Evolutionary conservation across 1,284 basidiomycete genomes (phyloP).

Genomic region (Cryptococcus amylolentus): DNA sequence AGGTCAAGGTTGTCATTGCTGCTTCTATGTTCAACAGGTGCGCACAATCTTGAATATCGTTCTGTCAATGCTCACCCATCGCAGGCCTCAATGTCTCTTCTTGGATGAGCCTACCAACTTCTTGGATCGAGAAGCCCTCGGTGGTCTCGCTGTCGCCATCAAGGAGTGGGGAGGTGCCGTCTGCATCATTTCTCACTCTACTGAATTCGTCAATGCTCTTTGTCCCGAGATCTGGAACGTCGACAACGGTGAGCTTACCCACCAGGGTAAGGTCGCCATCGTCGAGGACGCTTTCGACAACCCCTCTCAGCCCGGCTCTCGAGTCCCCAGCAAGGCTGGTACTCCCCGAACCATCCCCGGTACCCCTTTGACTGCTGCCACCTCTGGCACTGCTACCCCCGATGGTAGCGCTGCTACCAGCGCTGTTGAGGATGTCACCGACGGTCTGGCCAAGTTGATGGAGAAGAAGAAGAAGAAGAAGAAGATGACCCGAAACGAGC

Average conservation of each 20-base stretch:
- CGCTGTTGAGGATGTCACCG: slow-evolving; percentile 51
- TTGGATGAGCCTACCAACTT: slow-evolving; percentile 96
- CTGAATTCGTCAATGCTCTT: slow-evolving; percentile 80
- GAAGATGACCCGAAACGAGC: slow-evolving; percentile 82
- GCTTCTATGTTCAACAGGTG: slow-evolving; percentile 89
- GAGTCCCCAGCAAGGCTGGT: slow-evolving; percentile 43
- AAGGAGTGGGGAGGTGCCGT: slow-evolving; percentile 95
- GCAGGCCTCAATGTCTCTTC: slow-evolving; percentile 47
- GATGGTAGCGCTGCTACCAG: slow-evolving; percentile 44
- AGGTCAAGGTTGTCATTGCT: slow-evolving; percentile 95
- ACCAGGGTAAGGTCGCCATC: slow-evolving; percentile 79
- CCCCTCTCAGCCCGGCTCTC: slow-evolving; percentile 39
- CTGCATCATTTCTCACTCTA: slow-evolving; percentile 94
- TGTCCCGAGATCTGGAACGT: slow-evolving; percentile 62
- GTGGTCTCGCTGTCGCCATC: slow-evolving; percentile 93
- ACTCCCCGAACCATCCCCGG: slow-evolving; percentile 40
- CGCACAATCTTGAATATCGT: slow-evolving; percentile 8
- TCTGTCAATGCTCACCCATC: not conserved
- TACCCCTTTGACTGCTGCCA: slow-evolving; percentile 48
- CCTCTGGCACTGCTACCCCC: slow-evolving; percentile 37
- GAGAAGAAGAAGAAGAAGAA: slow-evolving; percentile 73
- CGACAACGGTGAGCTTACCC: slow-evolving; percentile 62
- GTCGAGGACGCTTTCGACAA: slow-evolving; percentile 70
- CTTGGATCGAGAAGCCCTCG: slow-evolving; percentile 61
- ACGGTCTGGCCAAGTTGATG: slow-evolving; percentile 38